Evolutionary conservation across 2,329 filamentous ascomycete species (phyloP).

Genomic region (Cladophialophora psammophila): DNA sequence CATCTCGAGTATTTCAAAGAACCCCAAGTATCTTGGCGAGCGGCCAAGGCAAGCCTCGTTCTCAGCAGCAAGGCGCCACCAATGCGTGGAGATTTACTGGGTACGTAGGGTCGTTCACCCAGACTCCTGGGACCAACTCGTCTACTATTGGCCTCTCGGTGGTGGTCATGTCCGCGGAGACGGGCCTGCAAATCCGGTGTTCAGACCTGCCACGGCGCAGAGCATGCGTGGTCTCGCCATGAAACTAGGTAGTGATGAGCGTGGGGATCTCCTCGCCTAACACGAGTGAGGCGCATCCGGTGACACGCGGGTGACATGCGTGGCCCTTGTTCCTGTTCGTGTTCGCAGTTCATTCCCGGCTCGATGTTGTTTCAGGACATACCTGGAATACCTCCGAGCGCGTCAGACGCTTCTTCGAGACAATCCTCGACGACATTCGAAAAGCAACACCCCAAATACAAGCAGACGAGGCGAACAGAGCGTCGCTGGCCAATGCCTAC

Average conservation of each 20-base stretch:
- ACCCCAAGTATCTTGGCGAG: neutral
- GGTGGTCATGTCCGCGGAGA: neutral
- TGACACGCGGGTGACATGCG: neutral
- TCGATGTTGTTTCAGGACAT: neutral
- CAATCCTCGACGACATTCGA: neutral
- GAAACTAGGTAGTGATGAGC: neutral
- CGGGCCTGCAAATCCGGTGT: constrained; percentile 2
- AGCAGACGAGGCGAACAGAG: neutral
- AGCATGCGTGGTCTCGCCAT: neutral
- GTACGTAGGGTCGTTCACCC: neutral
- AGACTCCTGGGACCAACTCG: neutral
- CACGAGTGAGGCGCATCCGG: constrained; percentile 10
- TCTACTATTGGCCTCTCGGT: neutral
- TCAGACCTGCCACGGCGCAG: constrained; percentile 4
- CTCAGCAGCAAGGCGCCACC: neutral
- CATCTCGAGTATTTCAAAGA: neutral
- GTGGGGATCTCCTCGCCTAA: constrained; percentile 11
- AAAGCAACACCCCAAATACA: neutral
- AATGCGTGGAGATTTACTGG: neutral
- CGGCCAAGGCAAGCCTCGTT: neutral
- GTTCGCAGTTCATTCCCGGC: neutral
- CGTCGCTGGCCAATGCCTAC: neutral
- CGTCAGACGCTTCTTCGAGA: neutral
- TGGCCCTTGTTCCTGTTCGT: neutral
- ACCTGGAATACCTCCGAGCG: neutral